Percentiles rank a stretch among this genome's conserved stretches.
These are phyloP conservation scores for Cytospora piceicola DNA, from an alignment of 2,329 filamentous ascomycete species.

Conservation along the genomic window DNA sequence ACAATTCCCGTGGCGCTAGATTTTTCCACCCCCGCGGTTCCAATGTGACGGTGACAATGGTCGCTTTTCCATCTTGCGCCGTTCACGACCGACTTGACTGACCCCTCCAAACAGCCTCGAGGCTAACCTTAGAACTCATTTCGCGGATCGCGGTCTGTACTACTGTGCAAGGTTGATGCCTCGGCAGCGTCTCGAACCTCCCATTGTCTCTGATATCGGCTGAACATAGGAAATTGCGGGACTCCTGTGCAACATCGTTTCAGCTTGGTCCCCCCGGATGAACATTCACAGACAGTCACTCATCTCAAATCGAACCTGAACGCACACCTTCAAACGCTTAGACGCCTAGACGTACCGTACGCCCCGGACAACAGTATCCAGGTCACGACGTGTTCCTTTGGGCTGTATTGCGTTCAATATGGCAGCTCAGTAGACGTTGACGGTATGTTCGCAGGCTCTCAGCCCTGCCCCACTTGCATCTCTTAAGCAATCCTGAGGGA, in stretches of 20 bases:
- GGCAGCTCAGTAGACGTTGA: conserved; percentile 19
- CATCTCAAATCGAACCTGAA: not conserved
- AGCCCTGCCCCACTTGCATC: conserved; percentile 3
- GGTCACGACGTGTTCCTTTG: conserved; percentile 13
- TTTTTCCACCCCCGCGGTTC: conserved; percentile 19
- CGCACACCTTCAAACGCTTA: not conserved
- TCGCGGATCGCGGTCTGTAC: conserved; percentile 25
- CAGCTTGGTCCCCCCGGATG: conserved; percentile 18
- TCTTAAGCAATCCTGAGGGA: not conserved
- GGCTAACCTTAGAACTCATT: conserved; percentile 22
- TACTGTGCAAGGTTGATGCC: conserved; percentile 21
- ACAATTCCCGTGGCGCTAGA: conserved; percentile 26
- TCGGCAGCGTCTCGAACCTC: conserved; percentile 18
- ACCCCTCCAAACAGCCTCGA: conserved; percentile 6
- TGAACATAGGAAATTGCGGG: conserved; percentile 28
- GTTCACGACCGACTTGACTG: too few relatives aligned
- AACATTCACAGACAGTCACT: not conserved
- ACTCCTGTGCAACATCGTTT: conserved; percentile 24
- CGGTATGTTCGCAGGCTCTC: conserved; percentile 6
- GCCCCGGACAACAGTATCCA: not conserved
- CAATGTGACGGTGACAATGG: conserved; percentile 2
- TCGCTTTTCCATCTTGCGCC: not conserved
- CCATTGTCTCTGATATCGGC: conserved; percentile 27
- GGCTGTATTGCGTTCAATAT: not conserved
- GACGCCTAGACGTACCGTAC: conserved; percentile 8